Percentiles rank a stretch among this genome's conserved stretches.
Conservation (phyloP, 495 filamentous ascomycete species). For the Hypoxylon intermedium region DNA sequence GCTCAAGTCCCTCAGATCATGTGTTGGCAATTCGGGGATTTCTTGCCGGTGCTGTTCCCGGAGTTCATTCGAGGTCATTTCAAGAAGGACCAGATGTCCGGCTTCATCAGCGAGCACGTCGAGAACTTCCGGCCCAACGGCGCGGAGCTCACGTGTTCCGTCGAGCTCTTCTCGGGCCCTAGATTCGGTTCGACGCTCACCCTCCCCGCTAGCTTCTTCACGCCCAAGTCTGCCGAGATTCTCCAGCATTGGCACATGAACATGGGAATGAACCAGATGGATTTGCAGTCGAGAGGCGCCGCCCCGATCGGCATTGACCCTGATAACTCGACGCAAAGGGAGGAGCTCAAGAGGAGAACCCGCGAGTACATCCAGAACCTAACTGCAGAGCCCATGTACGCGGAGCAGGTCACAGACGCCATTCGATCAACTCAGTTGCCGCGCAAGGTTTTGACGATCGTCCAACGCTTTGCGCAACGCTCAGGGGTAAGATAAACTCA, state of each 20-base stretch:
- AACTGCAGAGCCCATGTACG: conserved; percentile 47
- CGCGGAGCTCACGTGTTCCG: conserved; percentile 44
- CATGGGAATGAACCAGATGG: conserved; percentile 40
- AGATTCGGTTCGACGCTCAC: conserved; percentile 48
- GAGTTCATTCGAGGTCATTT: conserved; percentile 58
- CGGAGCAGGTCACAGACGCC: conserved; percentile 54
- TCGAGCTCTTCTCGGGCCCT: conserved; percentile 52
- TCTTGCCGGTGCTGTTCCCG: conserved; percentile 53
- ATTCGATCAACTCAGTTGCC: conserved; percentile 52
- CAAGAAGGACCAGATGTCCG: conserved; percentile 49
- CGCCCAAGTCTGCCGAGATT: conserved; percentile 52
- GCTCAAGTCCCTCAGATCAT: conserved; percentile 52
- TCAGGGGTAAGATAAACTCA: conserved; percentile 40
- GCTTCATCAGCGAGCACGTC: conserved; percentile 53
- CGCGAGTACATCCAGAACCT: conserved; percentile 55
- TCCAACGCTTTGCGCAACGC: conserved; percentile 48
- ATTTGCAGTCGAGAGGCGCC: conserved; percentile 46
- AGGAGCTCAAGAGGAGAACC: conserved; percentile 49
- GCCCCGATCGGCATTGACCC: conserved; percentile 56
- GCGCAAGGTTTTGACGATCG: conserved; percentile 48
- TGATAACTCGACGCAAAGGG: conserved; percentile 40
- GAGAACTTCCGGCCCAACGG: conserved; percentile 47
- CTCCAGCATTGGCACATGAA: conserved; percentile 54
- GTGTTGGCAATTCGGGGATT: conserved; percentile 58
- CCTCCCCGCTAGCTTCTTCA: conserved; percentile 56